Base-by-base conservation (phyloP, 2,329 filamentous ascomycete species). In the Aureobasidium subglaciale region DNA sequence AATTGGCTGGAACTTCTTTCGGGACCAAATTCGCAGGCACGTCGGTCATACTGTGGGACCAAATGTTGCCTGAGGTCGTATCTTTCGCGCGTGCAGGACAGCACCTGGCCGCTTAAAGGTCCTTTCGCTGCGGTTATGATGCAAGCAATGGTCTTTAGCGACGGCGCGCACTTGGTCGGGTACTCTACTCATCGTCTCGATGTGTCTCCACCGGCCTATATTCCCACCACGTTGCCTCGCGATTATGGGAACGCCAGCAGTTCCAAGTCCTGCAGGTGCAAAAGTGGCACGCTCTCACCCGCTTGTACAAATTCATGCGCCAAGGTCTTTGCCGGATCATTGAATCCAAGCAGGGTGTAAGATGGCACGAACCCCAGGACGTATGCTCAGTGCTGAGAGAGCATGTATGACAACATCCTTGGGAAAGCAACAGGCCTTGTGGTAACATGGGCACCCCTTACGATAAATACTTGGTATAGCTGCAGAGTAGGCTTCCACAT, bases 21-120 rank as follows among this genome's bases (percentile, higher is more conserved):
- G 48, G 48, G 18, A 41, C 25, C 24, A 11, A 30, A 41, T 10
- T 41, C 25, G 48, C 25, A 41, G 48, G 35, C 35, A 52, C 16
- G 35, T 52, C 48, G 48, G 48, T 41, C 34, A 24, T 52, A 52
- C 48, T 52, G 48, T 52, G 48, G 48, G 25, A 52, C 48, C 48
- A 41, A 41, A 15, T 30, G 35, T 41, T 52, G 48, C 48, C 34
- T 40, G 48, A 52, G 48, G 35, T 41, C 35, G 48, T 41, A 24
- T 52, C 16, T 52, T 40, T 30, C 34, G n/a, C 16, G 32, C 34
- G 29, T 41, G 48, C 48, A 32, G n/a, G 48, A 35, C 16, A 52
- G 30, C 10, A 16, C 9, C 25, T 27, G 46, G 24, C n/a, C 34
- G n/a, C 8, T 8, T 41, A 25, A 25, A 9, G 20, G 24, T 2